Base-by-base conservation (phyloP, 225 moss, liverwort and hornwort species). In the Bryum argenteum region DNA sequence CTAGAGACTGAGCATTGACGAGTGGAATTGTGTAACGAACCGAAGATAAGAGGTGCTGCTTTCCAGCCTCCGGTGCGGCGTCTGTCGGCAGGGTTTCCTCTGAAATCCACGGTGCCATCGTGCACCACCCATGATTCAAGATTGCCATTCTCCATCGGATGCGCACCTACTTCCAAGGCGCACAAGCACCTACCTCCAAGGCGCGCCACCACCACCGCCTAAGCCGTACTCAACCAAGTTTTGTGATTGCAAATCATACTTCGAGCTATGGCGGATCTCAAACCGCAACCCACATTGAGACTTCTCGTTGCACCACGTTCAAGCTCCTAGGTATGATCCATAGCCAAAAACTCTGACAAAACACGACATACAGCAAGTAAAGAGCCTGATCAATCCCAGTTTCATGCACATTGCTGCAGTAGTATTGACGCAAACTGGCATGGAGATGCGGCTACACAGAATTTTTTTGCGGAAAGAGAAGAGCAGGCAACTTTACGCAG, bases 61-160 rank as follows among this genome's bases (percentile, higher is more conserved):
- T 67, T 85, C 85, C 85, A 85, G 66, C 79, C 79, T 51, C 85
- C 81, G 8, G 79, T 85, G 73, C 6, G 45, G 16, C 81, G 53
- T 65, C 52, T 81, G 63, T 81, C 81, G 2, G 85, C 81, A 22
- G 28, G 47, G 62, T 67, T 72, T 52, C 79, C 79, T 37, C 67
- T 63, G 62, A 43, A 59, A 66, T 85, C 76, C 66, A 82, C 81
- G 2, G 66, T 85, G 51, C 85, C 81, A 39, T 85, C 76, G 3
- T 23, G 66, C 9, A 82, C 85, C 13, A 73, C 62, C 85, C 79
- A 79, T 20, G 24, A 2, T 12, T 77, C 80, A 9, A 4, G 70
- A 43, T 17, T 41, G 20, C 78, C 73, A 23, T 40, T 70, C 66
- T 82, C 84, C 80, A 78, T 70, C 2, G 56, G 6, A 15, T 16